These are phyloP conservation scores for Exophiala sp. DNA, from an alignment of 2,329 filamentous ascomycete genomes.

Conservation along the genomic window DNA sequence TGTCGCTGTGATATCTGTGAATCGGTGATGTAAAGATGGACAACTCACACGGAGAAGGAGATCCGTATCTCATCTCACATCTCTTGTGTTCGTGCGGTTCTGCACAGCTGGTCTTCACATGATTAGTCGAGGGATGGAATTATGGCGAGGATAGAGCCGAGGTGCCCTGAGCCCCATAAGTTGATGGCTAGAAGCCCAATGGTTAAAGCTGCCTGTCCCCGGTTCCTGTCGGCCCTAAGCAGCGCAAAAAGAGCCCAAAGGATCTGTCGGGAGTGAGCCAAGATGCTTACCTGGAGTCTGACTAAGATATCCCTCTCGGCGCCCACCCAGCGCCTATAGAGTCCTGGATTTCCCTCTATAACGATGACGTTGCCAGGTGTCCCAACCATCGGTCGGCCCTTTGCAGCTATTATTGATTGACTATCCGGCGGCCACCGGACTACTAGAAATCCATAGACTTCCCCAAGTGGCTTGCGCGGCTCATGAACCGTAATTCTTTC, in stretches of 20 bases:
- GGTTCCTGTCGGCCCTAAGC: not conserved
- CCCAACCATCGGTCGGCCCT: not conserved
- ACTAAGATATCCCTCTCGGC: constrained; percentile 17
- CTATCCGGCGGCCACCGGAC: constrained; percentile 21
- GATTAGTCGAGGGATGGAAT: too few species aligned
- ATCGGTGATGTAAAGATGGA: not conserved
- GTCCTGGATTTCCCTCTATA: too few species aligned
- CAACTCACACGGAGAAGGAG: not conserved
- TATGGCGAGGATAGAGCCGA: not conserved
- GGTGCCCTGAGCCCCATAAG: too few species aligned
- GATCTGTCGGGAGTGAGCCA: too few species aligned
- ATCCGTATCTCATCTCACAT: too few species aligned
- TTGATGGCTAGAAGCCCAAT: too few species aligned
- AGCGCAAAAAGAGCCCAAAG: not conserved
- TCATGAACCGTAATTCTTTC: not conserved
- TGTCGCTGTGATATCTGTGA: not conserved
- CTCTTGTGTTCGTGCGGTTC: too few species aligned
- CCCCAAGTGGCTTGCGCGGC: constrained; percentile 5
- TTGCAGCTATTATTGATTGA: not conserved
- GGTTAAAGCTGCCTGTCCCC: too few species aligned
- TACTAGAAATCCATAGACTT: not conserved
- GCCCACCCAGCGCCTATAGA: too few species aligned
- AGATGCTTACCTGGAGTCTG: not conserved
- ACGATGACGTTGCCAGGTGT: not conserved
- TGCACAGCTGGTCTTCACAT: too few species aligned